Base-by-base conservation (phyloP, 768 basidiomycete species). In the Pisolithus sp. region DNA sequence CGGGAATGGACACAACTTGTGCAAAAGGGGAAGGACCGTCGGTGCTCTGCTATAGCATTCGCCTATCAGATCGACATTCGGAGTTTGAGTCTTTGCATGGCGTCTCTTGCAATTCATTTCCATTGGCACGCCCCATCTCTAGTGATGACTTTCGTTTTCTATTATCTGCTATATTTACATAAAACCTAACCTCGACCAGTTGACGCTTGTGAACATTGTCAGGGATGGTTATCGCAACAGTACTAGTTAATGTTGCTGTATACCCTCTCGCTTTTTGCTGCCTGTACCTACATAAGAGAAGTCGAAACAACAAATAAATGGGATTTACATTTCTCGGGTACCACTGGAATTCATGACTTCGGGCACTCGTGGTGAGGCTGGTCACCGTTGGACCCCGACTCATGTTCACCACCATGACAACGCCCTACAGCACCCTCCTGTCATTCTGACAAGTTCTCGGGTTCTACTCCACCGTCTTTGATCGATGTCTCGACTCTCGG, bases 1-100 rank as follows among this genome's bases (percentile, higher is more conserved):
- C 66, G 64, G 38, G 87, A 93, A 57, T 98, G 94, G 94, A 73
- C 71, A 57, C 75, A 62, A 40, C 80, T 90, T 28, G 86, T 89
- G 18, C 76, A 72, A 13, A 65, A 76, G 7, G 87, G 88, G 49
- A 80, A 77, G 61, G 82, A 87, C 15, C 74, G 71, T 28, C n/a
- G 63, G 71, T 5, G 87, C 79, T 18, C 71, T 90, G 47, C 69
- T 87, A 68, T 87, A 71, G 59, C 57, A 31, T 24, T 26, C 34
- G 21, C 20, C 26, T 21, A 15, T 12, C 24, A 34, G 36, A 38
- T 30, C 31, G 38, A 15, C 30, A 4, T 41, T 49, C 1, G 26
- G 26, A 26, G 26, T 26, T 7, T 30, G 48, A 38, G 2, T 46
- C 38, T 28, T 49, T 42, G 38, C 47, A 17, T 54, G 34, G 50